Base-by-base conservation (phyloP, 495 filamentous ascomycete species). In the Lasiosphaeriaceae sp. region DNA sequence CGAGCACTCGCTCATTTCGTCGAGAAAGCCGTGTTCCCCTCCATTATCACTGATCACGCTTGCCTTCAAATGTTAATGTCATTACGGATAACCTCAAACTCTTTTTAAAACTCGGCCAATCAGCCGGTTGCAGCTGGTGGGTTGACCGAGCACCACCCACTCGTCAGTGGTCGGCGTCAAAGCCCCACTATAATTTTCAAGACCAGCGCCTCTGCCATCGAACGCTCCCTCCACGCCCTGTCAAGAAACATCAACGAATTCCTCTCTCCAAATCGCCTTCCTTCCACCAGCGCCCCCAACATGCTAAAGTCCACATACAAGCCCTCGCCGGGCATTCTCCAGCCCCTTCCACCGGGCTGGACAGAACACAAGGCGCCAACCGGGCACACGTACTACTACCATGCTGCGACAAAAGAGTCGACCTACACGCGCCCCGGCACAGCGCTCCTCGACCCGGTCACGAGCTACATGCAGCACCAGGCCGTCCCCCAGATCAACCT, bases 311-410 rank as follows among this genome's bases (percentile, higher is more conserved):
- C 84, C 0, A 88, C 86, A 7, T 79, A 86, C 67, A 80, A 79
- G 53, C 77, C 80, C 11, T 73, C 72, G 16, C 50, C 66, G 29
- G 66, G 63, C 35, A 35, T 60, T n/a, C 58, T 74, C 31, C 76
- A 78, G 48, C 85, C 89, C 17, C 75, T 96, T 3, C 85, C 86
- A 8, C 79, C 84, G 21, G 93, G 90, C 21, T 97, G 92, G 92
- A 90, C 90, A 23, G 90, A 96, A 71, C 92, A 97, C 72, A 91
- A 88, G 77, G 90, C 93, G 55, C 92, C 92, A 16, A 86, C 89
- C 55, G 92, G 92, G 6, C 91, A 95, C 66, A 77, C 81, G 14
- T 97, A 96, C 72, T 96, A 92, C 68, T 94, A 95, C 74, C 89
- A 96, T 74, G 75, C 84, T n/a, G 71, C 79, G 29, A 96, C 90